A percentile compares a stretch with the other conserved stretches of the same genome.
phyloP scores from a whole-genome alignment of 2,329 filamentous ascomycete species.

The Trichoderma koningii region DNA sequence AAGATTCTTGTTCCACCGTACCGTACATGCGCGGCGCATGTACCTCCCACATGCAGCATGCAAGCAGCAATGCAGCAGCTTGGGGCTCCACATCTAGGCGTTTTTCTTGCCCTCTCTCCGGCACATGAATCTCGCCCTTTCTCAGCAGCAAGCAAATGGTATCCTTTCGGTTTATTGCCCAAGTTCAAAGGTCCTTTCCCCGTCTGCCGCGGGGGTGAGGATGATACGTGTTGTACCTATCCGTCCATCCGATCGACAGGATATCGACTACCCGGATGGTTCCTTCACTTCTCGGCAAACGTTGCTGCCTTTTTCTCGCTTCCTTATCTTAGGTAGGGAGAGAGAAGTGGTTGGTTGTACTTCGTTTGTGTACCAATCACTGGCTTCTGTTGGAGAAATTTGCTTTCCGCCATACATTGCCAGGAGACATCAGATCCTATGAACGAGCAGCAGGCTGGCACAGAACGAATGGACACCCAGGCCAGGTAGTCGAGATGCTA shows the following conservation, averaged over 20 bases:
- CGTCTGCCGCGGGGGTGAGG: not conserved
- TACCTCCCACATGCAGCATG: not conserved
- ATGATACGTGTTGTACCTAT: not conserved
- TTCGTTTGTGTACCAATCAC: conserved; percentile 10
- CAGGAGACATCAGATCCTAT: not conserved
- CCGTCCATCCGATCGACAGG: conserved; percentile 1
- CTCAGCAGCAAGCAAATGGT: not conserved
- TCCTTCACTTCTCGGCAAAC: not conserved
- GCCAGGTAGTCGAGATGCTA: conserved; percentile 2
- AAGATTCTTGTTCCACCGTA: not conserved
- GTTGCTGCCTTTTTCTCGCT: not conserved
- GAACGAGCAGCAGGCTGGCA: not conserved
- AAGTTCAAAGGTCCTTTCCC: not conserved
- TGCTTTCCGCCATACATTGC: conserved; percentile 5
- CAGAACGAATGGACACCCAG: not conserved
- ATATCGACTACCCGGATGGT: too few species aligned
- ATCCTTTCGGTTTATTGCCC: not conserved
- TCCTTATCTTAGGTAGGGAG: conserved; percentile 3
- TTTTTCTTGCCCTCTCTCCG: conserved; percentile 20
- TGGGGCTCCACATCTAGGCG: conserved; percentile 24
- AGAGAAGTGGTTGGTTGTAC: not conserved
- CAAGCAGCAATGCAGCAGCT: not conserved
- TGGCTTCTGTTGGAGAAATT: conserved; percentile 1
- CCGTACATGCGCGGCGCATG: not conserved
- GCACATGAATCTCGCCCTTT: conserved; percentile 4